Conservation (phyloP, 73 alveolate species). For the Paramecium biaurelia region DNA sequence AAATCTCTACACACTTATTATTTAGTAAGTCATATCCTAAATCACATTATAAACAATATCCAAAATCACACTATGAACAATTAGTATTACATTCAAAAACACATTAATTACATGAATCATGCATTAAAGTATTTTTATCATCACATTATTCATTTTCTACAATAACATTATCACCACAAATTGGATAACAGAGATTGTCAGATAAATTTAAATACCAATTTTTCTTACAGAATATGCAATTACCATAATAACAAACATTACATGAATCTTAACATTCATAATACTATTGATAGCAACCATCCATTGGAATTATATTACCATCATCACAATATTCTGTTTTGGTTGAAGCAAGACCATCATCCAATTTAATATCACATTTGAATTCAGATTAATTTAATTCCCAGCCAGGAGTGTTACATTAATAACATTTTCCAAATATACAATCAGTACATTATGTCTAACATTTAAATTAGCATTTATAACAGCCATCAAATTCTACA, state of each 20-base stretch:
- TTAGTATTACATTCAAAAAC: not conserved
- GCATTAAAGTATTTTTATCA: not conserved
- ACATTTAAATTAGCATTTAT: not conserved
- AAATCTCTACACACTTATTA: not conserved
- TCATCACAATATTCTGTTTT: conserved; percentile 66
- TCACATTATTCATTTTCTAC: conserved; percentile 51
- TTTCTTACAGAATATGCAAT: not conserved
- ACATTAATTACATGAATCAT: not conserved
- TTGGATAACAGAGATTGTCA: conserved; percentile 14
- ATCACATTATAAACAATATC: not conserved
- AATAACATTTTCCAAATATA: not conserved
- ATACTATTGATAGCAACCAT: conserved; percentile 49
- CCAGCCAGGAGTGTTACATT: not conserved
- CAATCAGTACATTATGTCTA: not conserved
- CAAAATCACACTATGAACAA: not conserved
- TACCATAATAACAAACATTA: not conserved
- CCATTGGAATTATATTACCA: conserved; percentile 42
- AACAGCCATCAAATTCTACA: not conserved
- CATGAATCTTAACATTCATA: not conserved
- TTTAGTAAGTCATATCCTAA: not conserved
- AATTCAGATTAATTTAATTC: not conserved
- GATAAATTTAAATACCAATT: not conserved
- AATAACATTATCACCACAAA: conserved; percentile 54
- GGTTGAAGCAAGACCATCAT: not conserved
- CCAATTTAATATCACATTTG: not conserved